phyloP scores from a whole-genome alignment of 1,139 yeast species.

The Yamadazyma aaseri region DNA sequence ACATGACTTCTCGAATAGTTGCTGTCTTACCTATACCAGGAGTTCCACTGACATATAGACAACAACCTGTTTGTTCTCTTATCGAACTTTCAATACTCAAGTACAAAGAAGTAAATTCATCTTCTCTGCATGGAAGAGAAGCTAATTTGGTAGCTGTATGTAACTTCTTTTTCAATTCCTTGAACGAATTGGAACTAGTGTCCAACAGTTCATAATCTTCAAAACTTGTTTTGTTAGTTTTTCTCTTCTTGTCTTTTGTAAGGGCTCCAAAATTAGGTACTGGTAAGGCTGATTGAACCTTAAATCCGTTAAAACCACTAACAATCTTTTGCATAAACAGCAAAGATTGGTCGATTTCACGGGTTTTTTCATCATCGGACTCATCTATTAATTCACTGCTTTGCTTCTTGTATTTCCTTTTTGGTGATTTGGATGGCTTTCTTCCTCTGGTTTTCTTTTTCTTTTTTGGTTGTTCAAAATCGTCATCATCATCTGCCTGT shows the following conservation, averaged over 20 bases:
- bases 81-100: conserved; percentile 75
- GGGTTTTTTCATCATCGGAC: conserved; percentile 4
- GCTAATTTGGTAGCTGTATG: conserved; percentile 66
- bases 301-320: conserved; percentile 9
- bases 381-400: neutral
- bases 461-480: no score
- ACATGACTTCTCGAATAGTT: conserved; percentile 82
- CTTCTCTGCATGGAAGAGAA: conserved; percentile 83
- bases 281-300: conserved; percentile 5
- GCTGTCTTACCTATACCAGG: conserved; percentile 99
- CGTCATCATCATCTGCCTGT: no score
- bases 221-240: conserved; percentile 6
- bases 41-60: conserved; percentile 90
- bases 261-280: conserved; percentile 9
- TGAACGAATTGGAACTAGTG: conserved; percentile 43
- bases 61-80: conserved; percentile 70
- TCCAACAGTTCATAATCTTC: conserved; percentile 19
- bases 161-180: conserved; percentile 54
- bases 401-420: neutral
- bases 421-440: neutral
- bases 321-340: conserved; percentile 12
- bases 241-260: conserved; percentile 9
- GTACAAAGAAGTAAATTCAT: conserved; percentile 75
- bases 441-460: neutral
- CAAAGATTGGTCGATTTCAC: conserved; percentile 8